Conservation (phyloP, 805 yeast genomes). For the Kodamaea leandrae region DNA sequence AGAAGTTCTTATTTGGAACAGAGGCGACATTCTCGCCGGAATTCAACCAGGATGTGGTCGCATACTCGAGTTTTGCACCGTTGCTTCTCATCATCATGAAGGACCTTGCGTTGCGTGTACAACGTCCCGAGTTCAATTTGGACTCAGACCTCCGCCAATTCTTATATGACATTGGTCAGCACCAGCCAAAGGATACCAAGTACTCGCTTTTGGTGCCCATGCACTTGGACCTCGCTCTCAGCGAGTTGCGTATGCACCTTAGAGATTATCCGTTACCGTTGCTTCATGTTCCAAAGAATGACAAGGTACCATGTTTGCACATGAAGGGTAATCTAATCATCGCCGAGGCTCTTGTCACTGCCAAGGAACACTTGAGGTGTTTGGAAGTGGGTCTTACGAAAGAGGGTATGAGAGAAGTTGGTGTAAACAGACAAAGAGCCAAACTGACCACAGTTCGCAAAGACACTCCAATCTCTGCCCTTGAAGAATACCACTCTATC, state of each 20-base stretch:
- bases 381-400: conserved; percentile 63
- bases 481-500: conserved; percentile 46
- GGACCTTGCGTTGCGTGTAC: conserved; percentile 23
- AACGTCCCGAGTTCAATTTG: conserved; percentile 27
- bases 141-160: conserved; percentile 51
- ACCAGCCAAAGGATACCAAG: conserved; percentile 67
- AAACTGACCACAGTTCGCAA: conserved; percentile 13
- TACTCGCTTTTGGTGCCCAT: conserved; percentile 71
- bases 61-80: conserved; percentile 36
- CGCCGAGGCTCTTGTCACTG: conserved; percentile 58
- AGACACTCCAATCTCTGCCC: background rate
- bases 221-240: conserved; percentile 51
- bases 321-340: conserved; percentile 66
- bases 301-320: conserved; percentile 21
- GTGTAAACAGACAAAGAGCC: conserved; percentile 18
- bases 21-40: conserved; percentile 21
- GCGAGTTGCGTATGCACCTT: conserved; percentile 66
- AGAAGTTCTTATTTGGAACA: conserved; percentile 33
- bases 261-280: conserved; percentile 88
- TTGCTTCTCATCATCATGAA: conserved; percentile 31
- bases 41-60: conserved; percentile 25
- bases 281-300: conserved; percentile 58
- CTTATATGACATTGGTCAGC: conserved; percentile 73
- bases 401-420: conserved; percentile 14
- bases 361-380: conserved; percentile 50